phyloP scores from a whole-genome alignment of 2,329 filamentous ascomycete genomes.

The Neonectria ditissima region DNA sequence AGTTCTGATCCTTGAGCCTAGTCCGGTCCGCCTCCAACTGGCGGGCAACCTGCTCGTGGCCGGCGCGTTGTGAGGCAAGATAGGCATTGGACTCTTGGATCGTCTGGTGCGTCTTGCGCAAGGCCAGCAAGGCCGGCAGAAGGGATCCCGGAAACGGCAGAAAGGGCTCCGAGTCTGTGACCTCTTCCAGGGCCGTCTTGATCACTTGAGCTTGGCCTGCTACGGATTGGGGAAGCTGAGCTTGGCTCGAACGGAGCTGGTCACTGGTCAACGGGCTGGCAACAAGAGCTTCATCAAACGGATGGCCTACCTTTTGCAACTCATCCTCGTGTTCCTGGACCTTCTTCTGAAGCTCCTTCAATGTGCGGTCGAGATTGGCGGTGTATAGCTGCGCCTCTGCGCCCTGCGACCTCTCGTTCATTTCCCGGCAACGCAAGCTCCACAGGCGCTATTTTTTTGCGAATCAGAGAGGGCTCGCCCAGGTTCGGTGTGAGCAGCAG shows the following conservation, averaged over 20 bases:
- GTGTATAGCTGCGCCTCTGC: slow-evolving; percentile 47
- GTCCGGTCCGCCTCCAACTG: slow-evolving; percentile 64
- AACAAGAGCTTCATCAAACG: background rate
- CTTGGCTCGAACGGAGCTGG: slow-evolving; percentile 46
- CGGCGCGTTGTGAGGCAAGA: slow-evolving; percentile 59
- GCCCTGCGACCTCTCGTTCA: slow-evolving; percentile 42
- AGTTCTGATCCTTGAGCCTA: slow-evolving; percentile 65
- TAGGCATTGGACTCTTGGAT: slow-evolving; percentile 73
- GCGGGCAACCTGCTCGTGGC: slow-evolving; percentile 57
- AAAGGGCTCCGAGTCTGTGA: slow-evolving; percentile 71
- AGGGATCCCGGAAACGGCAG: slow-evolving; percentile 75
- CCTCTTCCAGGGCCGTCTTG: slow-evolving; percentile 73
- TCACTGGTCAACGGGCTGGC: slow-evolving; percentile 8
- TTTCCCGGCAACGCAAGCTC: slow-evolving; percentile 27
- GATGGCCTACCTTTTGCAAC: slow-evolving; percentile 57
- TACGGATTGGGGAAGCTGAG: slow-evolving; percentile 42
- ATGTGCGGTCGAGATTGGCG: slow-evolving; percentile 72
- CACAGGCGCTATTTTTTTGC: slow-evolving; percentile 23
- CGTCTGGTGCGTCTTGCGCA: slow-evolving; percentile 74
- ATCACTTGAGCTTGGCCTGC: slow-evolving; percentile 58
- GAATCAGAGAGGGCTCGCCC: background rate
- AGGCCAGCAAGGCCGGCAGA: slow-evolving; percentile 77
- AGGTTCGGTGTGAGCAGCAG: background rate
- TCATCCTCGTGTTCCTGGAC: slow-evolving; percentile 66
- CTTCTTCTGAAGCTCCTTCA: slow-evolving; percentile 73